A percentile compares a stretch with the other conserved stretches of the same genome.
phyloP scores from a whole-genome alignment of 1,284 basidiomycete species.

The Laetiporus sulphureus region DNA sequence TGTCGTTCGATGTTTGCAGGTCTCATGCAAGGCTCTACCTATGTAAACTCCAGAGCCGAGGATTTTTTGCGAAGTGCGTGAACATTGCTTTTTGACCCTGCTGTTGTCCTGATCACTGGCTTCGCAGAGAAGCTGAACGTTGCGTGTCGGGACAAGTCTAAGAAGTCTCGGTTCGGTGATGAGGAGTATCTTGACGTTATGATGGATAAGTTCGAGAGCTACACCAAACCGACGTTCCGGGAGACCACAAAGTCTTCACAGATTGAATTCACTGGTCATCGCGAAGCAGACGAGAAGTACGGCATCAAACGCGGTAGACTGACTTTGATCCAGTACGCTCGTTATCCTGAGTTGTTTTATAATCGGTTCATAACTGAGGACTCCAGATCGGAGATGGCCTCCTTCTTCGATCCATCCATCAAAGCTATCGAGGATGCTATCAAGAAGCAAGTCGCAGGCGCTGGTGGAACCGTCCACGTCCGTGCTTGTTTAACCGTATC shows the following conservation, averaged over 20 bases:
- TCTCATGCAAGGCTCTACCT: background rate
- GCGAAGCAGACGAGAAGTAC: too few relatives aligned
- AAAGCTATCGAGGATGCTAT: conserved; percentile 27
- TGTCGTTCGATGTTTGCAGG: background rate
- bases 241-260: background rate
- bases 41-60: background rate
- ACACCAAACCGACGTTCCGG: conserved; percentile 3
- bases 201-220: background rate
- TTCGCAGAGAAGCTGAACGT: background rate
- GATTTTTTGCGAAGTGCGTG: background rate
- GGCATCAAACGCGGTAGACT: too few relatives aligned
- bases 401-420: conserved; percentile 35
- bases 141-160: background rate
- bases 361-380: too few relatives aligned
- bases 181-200: background rate
- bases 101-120: background rate
- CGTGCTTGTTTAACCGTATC: too few relatives aligned
- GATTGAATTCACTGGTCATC: conserved; percentile 1
- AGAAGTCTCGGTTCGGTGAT: background rate
- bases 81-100: background rate
- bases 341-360: too few relatives aligned
- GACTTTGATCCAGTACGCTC: too few relatives aligned
- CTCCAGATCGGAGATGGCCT: too few relatives aligned
- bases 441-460: conserved; percentile 29
- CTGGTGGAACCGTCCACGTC: too few relatives aligned